These are phyloP conservation scores for Apiospora arundinis DNA, from an alignment of 2,329 filamentous ascomycete species.

Conservation along the genomic window DNA sequence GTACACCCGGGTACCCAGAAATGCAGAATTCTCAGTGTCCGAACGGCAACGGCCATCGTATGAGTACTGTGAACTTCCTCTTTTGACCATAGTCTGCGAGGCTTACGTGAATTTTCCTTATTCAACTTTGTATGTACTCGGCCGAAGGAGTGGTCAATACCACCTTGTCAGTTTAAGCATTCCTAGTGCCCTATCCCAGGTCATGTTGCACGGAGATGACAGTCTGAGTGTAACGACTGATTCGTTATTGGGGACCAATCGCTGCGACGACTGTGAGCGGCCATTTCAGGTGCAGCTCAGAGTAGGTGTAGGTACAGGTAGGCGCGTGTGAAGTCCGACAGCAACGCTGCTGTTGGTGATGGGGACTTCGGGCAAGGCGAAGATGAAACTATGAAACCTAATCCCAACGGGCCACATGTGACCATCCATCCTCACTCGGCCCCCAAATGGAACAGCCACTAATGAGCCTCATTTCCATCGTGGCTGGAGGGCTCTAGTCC, in stretches of 20 bases:
- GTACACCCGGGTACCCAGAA: not conserved
- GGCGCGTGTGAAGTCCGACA: not conserved
- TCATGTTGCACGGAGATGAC: conserved; percentile 11
- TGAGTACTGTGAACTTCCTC: not conserved
- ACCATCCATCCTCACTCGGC: not conserved
- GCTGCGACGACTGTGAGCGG: not conserved
- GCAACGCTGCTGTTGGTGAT: not conserved
- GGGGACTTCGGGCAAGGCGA: conserved; percentile 10
- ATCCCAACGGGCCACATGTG: conserved; percentile 3
- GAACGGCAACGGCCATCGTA: not conserved
- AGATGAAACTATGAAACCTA: conserved; percentile 1
- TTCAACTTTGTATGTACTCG: not conserved
- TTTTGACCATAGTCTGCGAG: not conserved
- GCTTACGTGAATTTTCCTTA: not conserved
- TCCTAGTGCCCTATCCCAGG: not conserved
- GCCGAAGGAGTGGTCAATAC: conserved; percentile 1
- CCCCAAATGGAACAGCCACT: conserved; percentile 9
- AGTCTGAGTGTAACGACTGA: not conserved
- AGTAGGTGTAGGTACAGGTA: not conserved
- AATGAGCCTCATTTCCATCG: conserved; percentile 6
- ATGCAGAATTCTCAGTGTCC: not conserved
- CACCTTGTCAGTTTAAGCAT: not conserved
- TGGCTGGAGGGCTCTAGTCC: not conserved
- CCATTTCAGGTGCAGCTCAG: not conserved
- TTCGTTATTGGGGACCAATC: not conserved